Evolutionary conservation across 768 basidiomycete species (phyloP), one percentile per base, ranked within the genome.

Genomic region (Rhodosporidiobolus odoratus): DNA sequence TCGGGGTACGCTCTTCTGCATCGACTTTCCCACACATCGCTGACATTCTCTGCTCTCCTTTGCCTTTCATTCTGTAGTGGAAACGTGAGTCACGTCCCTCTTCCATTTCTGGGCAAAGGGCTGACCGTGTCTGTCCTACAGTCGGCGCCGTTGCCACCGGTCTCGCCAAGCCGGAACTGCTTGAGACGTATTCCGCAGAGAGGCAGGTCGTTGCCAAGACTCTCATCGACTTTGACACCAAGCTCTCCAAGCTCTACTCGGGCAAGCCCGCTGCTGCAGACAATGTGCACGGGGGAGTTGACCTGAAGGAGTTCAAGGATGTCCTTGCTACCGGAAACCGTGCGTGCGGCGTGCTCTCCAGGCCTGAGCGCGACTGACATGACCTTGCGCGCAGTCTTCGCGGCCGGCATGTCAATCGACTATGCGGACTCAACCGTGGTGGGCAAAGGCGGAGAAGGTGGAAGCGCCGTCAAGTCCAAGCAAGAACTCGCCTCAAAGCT

Each of bases 181-280:
- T 78, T 27, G 48, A 58, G 30, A 75, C 77, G 1, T 78, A 78
- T 64, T 64, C 89, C 77, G 68, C 80, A 35, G 89, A 91, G 75
- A 82, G 89, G 35, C 83, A 75, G 66, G 60, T 69, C 32, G 71
- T 77, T 68, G 89, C 89, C 0, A 84, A 87, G 78, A 88, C 89
- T 66, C 82, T 91, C 68, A 90, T 90, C 69, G 75, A 83, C 58
- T 90, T 89, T 75, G 89, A 71, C 60, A 66, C 89, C 21, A 76
- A 87, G 68, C 88, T 86, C 69, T 82, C 87, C 13, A 81, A 82
- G 21, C 79, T 89, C n/a, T 89, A 88, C 77, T 89, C 88, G 30
- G 85, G 84, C 47, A 87, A 87, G 77, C 86, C 88, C 7, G 81
- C 82, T 40, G 85, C 85, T 7, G 78, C 80, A 41, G 79, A 78